Evolutionary conservation across 179 eudicot species (phyloP).

Genomic region (Spinacia oleracea): DNA sequence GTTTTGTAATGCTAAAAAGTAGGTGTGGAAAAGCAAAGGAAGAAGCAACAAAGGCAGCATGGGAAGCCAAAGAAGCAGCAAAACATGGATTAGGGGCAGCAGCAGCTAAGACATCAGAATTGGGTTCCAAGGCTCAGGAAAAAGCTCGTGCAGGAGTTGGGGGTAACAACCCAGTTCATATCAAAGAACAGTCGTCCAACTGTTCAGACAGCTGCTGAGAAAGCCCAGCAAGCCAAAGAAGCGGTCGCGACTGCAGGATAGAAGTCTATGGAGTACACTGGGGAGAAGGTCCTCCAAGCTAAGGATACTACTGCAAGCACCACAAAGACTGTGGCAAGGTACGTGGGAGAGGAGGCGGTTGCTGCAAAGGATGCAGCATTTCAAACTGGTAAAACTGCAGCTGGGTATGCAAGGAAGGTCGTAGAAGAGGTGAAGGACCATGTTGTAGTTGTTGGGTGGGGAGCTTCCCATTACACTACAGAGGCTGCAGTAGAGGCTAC

Average conservation of each 20-base stretch:
- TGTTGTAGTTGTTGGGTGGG: conserved; percentile 66
- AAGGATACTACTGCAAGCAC: conserved; percentile 31
- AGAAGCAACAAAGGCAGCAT: conserved; percentile 18
- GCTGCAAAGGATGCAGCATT: conserved; percentile 38
- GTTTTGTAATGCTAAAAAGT: not conserved
- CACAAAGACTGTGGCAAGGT: conserved; percentile 35
- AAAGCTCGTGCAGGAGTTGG: conserved; percentile 22
- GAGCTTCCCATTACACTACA: conserved; percentile 45
- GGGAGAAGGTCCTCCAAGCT: conserved; percentile 32
- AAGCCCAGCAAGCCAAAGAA: no score
- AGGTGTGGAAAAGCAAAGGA: conserved; percentile 35
- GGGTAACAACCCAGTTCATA: conserved; percentile 31
- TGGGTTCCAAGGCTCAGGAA: conserved; percentile 32
- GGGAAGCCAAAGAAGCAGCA: conserved; percentile 40
- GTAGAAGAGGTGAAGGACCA: conserved; percentile 54
- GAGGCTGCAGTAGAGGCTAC: conserved; percentile 61
- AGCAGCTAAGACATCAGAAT: conserved; percentile 22
- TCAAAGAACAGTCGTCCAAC: conserved; percentile 32
- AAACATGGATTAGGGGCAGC: conserved; percentile 31
- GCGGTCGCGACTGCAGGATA: no score
- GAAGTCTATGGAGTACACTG: no score
- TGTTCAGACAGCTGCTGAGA: conserved; percentile 37
- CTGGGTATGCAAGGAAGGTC: conserved; percentile 38
- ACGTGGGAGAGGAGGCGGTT: conserved; percentile 39
- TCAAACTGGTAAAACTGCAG: conserved; percentile 35